These are phyloP conservation scores for Chlorella sp. DNA, from an alignment of 139 green algal species.

Conservation along the genomic window DNA sequence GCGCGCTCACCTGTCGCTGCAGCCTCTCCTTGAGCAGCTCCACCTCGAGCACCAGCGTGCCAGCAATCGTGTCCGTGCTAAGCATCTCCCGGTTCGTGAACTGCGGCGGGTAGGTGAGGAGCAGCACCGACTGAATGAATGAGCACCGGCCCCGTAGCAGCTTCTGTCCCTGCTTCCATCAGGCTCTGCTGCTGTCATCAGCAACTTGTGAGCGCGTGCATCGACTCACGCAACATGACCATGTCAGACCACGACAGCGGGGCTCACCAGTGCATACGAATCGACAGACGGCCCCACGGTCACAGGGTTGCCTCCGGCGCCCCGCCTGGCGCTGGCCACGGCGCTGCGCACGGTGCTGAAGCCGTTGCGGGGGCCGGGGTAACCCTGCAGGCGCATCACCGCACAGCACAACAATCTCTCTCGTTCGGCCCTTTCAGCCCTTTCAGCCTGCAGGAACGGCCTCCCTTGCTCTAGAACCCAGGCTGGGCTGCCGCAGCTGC, in stretches of 20 bases:
- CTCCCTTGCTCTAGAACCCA: too few relatives aligned
- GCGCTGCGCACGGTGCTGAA: conserved; percentile 17
- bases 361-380: conserved; percentile 7
- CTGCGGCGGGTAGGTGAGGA: background rate
- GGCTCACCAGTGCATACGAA: conserved; percentile 17
- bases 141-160: background rate
- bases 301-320: conserved; percentile 26
- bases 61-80: conserved; percentile 17
- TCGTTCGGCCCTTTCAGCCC: background rate
- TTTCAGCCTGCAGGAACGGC: background rate
- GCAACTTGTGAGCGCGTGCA: too few relatives aligned
- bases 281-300: background rate
- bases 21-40: conserved; percentile 33
- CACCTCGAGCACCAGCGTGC: conserved; percentile 21
- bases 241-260: background rate
- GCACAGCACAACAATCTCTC: background rate
- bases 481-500: too few relatives aligned
- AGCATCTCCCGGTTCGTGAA: conserved; percentile 16
- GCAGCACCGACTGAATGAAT: background rate
- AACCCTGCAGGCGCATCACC: background rate
- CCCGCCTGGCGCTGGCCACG: conserved; percentile 12
- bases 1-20: too few relatives aligned
- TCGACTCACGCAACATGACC: background rate
- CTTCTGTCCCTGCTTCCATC: background rate
- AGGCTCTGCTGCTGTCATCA: too few relatives aligned